Conservation (phyloP, 108 stramenopile species). For the Seminavis robusta region DNA sequence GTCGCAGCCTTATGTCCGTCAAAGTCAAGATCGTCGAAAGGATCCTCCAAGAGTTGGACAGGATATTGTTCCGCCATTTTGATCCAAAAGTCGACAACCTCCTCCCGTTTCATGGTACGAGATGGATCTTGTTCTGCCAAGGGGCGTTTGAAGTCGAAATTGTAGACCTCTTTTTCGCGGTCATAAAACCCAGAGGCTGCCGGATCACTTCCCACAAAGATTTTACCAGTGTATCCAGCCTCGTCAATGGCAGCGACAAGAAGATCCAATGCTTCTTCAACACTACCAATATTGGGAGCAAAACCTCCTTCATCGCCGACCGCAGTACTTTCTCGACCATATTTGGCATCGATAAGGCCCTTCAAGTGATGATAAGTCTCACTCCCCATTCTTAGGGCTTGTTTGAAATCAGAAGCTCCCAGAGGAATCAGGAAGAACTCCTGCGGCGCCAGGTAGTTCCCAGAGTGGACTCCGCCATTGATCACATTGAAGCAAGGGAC, state of each 20-base stretch:
- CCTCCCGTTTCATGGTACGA: slow-evolving; percentile 83
- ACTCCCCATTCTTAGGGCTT: not conserved
- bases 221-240: slow-evolving; percentile 86
- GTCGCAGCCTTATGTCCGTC: slow-evolving; percentile 84
- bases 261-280: slow-evolving; percentile 77
- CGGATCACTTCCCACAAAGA: slow-evolving; percentile 86
- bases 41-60: slow-evolving; percentile 92
- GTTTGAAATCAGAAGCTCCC: slow-evolving; percentile 78
- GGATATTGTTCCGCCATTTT: slow-evolving; percentile 73
- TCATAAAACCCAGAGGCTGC: slow-evolving; percentile 90
- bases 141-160: slow-evolving; percentile 88
- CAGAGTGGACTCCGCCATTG: slow-evolving; percentile 94
- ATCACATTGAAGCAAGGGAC: slow-evolving; percentile 97
- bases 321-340: slow-evolving; percentile 89
- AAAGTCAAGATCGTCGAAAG: slow-evolving; percentile 94
- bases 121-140: slow-evolving; percentile 79
- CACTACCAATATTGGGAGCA: slow-evolving; percentile 84
- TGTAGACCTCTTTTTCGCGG: slow-evolving; percentile 75
- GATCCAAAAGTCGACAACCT: slow-evolving; percentile 82
- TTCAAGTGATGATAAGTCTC: slow-evolving; percentile 71
- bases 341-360: slow-evolving; percentile 89
- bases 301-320: slow-evolving; percentile 95
- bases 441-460: slow-evolving; percentile 92
- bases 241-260: slow-evolving; percentile 87
- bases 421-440: slow-evolving; percentile 96